Percentiles rank a stretch among this genome's conserved stretches.
phyloP scores from a whole-genome alignment of 2,329 filamentous ascomycete species.

The Claviceps sorghi region DNA sequence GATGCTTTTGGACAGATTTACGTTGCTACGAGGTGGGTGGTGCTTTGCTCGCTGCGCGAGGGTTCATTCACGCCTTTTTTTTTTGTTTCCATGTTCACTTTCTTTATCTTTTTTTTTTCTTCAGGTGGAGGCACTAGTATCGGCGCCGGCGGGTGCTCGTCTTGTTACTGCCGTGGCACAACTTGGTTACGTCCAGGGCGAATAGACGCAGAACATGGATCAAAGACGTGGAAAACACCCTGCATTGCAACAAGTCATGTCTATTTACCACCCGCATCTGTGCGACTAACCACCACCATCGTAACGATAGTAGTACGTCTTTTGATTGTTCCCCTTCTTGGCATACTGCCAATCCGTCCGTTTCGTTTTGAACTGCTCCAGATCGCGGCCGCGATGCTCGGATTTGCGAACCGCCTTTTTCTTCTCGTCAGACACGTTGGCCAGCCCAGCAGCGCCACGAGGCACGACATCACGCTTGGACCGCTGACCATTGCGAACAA shows the following conservation, averaged over 20 bases:
- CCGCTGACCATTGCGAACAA: constrained; percentile 11
- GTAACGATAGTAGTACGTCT: constrained; percentile 41
- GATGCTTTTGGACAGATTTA: no score
- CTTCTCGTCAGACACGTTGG: constrained; percentile 61
- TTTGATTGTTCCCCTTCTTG: constrained; percentile 61
- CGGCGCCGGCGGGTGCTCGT: no score
- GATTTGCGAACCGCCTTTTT: constrained; percentile 51
- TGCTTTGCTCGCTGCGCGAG: no score
- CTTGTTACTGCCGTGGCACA: no score
- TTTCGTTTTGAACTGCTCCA: constrained; percentile 45
- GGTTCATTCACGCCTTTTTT: no score
- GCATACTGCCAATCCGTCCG: constrained; percentile 57
- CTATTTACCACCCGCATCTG: background rate
- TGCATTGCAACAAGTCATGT: constrained; percentile 3
- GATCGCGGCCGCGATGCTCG: constrained; percentile 55
- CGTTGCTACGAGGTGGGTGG: no score
- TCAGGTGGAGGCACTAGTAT: no score
- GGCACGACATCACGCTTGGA: constrained; percentile 43
- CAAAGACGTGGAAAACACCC: background rate
- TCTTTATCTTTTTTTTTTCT: no score
- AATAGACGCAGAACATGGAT: background rate
- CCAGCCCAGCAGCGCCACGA: constrained; percentile 63
- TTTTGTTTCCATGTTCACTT: no score
- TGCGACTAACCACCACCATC: constrained; percentile 26
- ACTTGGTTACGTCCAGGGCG: no score